Conservation (phyloP, 1,284 basidiomycete genomes). For the Trametes polyzona region DNA sequence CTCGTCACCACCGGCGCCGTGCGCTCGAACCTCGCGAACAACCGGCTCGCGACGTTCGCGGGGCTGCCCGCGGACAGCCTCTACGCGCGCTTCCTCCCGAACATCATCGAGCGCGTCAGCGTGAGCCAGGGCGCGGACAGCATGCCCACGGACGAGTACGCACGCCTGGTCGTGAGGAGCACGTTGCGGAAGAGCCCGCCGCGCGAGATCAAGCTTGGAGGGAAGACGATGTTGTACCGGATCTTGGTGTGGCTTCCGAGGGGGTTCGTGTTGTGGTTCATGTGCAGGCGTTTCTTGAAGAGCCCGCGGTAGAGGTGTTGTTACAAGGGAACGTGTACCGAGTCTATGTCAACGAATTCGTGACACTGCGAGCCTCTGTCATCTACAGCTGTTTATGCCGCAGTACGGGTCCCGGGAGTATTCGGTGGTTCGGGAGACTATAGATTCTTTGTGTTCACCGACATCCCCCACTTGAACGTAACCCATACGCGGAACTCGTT, state of each 20-base stretch:
- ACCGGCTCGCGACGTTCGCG: constrained; percentile 45
- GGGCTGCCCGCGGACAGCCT: constrained; percentile 53
- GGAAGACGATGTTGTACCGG: constrained; percentile 41
- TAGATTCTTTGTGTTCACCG: too few species aligned
- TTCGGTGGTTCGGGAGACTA: too few species aligned
- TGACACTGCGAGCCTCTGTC: too few species aligned
- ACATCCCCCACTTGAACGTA: too few species aligned
- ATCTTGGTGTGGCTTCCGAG: constrained; percentile 58
- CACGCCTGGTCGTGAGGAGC: constrained; percentile 49
- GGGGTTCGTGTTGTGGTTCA: constrained; percentile 2
- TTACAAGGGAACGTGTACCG: too few species aligned
- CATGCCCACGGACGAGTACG: constrained; percentile 57
- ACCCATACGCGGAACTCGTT: too few species aligned
- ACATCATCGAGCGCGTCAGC: constrained; percentile 58
- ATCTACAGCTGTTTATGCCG: too few species aligned
- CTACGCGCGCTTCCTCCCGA: constrained; percentile 54
- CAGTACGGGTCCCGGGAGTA: too few species aligned
- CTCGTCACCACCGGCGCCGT: constrained; percentile 64
- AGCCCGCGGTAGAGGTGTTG: too few species aligned
- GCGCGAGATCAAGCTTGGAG: constrained; percentile 39
- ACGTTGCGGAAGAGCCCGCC: constrained; percentile 40
- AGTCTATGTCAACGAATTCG: too few species aligned
- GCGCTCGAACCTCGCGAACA: constrained; percentile 62
- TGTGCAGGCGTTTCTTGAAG: constrained; percentile 19
- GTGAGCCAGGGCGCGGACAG: constrained; percentile 49